Percentiles rank a stretch among this genome's conserved stretches.
Conservation (phyloP, 495 filamentous ascomycete species). For the Penicillium paradoxum region DNA sequence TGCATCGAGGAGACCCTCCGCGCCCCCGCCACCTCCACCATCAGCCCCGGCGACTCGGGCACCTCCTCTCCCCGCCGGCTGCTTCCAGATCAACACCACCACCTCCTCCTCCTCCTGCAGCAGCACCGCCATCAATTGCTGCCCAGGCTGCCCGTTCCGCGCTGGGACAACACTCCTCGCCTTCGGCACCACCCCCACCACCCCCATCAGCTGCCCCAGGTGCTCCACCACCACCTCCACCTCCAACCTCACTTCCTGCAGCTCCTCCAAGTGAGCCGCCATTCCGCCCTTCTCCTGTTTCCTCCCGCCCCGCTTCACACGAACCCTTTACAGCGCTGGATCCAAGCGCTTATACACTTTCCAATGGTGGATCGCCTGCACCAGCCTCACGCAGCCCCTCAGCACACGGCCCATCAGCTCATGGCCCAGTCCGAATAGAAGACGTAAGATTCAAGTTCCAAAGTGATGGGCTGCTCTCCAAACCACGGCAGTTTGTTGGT, state of each 20-base stretch:
- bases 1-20: slow-evolving; percentile 60
- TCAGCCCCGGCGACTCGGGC: slow-evolving; percentile 37
- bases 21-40: slow-evolving; percentile 40
- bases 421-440: slow-evolving; percentile 56
- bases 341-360: slow-evolving; percentile 71
- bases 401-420: slow-evolving; percentile 39
- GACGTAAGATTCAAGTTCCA: slow-evolving; percentile 86
- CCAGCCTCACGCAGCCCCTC: slow-evolving; percentile 27
- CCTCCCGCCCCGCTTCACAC: slow-evolving; percentile 38
- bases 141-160: slow-evolving; percentile 40
- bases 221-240: slow-evolving; percentile 40
- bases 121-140: slow-evolving; percentile 35
- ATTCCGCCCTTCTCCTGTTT: slow-evolving; percentile 47
- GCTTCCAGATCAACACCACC: slow-evolving; percentile 34
- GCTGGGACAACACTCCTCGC: slow-evolving; percentile 15
- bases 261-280: slow-evolving; percentile 44
- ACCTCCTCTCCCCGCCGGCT: slow-evolving; percentile 47
- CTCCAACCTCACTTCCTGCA: slow-evolving; percentile 43
- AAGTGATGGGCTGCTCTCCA: slow-evolving; percentile 73
- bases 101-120: slow-evolving; percentile 33
- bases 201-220: slow-evolving; percentile 45
- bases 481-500: slow-evolving; percentile 72
- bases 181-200: slow-evolving; percentile 45
- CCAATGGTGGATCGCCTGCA: slow-evolving; percentile 46
- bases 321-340: slow-evolving; percentile 59